Evolutionary conservation across 2,329 filamentous ascomycete species (phyloP), one percentile per base, ranked within the genome.

Genomic region (Epichloe festucae): DNA sequence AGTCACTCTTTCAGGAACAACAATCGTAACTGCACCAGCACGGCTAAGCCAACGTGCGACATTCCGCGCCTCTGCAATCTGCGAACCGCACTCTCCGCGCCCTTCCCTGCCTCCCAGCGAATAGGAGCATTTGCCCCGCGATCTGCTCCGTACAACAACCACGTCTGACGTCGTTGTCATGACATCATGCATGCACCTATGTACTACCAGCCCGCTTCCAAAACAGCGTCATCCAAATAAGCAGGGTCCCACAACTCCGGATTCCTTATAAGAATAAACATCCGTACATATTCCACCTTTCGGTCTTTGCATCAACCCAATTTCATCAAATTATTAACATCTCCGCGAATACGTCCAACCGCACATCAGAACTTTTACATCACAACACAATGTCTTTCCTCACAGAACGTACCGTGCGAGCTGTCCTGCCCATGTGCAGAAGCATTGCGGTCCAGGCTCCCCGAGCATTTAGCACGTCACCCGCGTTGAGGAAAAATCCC

Each of bases 401-500:
- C 67, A 71, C 74, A 54, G 64, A 75, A 61, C 62, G 67, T 54
- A 59, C 70, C 56, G 53, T 67, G 57, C 72, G 75, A 63, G 71
- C 72, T 56, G 68, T 68, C 54, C 57, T 67, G 51, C 58, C 67
- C 54, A 55, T 70, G 45, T 64, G 68, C 42, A 67, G 70, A 42
- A 60, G 68, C 43, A 59, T 70, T 41, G 63, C 67, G 23, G 56
- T 65, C 45, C 67, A 70, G 44, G 63, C 68, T 31, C 69, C 73
- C 11, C 70, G 77, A 49, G 63, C 71, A 39, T 81, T 82, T 66
- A 74, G 71, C 54, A 75, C 74, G 12, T 70, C 68, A 48, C 55
- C 70, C 10, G 63, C 64, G 2, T 57, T 65, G 8, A 70, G 69
- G 46, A 81, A 79, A 67, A 67, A 68, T 10, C 67, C 73, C 3